Evolutionary conservation across 306 rosid species (phyloP), one percentile per base, ranked within the genome.

Genomic region (Citrullus colocynthis): DNA sequence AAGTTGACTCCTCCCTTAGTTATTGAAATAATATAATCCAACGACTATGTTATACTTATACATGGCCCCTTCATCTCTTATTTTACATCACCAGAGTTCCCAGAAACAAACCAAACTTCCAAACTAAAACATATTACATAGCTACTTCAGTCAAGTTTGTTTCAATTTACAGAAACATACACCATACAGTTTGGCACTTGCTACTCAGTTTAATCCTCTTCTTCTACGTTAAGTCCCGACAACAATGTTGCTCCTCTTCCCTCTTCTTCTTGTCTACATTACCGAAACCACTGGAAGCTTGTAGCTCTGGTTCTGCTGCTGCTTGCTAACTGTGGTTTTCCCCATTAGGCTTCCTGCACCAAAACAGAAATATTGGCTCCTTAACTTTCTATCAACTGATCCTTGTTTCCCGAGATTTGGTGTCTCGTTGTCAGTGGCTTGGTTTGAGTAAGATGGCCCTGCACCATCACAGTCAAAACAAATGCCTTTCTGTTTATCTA

Each of bases 291-390:
- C 90, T 42, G 86, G 85, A 44, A 81, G 81, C 42, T 85, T 91
- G 81, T 42, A 88, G 60, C 82, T 67, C 70, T 83, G 87, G 76
- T 78, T 85, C 71, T 82, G 89, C 12, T 81, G 81, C 44, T 86
- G 89, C 84, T 84, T 89, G 81, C 79, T 82, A 78, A 60, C 87
- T 51, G 90, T 69, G 66, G 20, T 84, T 70, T 90, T 91, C 58
- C 84, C 91, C 54, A 81, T 78, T 58, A 87, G 82, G 32, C 96
- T 91, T 24, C 89, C 79, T 57, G 87, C 85, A 58, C 96, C 97
- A 74, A 92, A 95, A 71, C 98, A 95, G 87, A 95, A 88, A 76
- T 93, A 93, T 62, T 88, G 93, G 55, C 94, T 91, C 85, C 80
- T 92, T 70, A 81, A 48, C 75, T 85, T 92, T 74, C 65, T 89